Percentiles rank a stretch among this genome's conserved stretches.
phyloP scores from a whole-genome alignment of 345 rosid genomes.

The Melastoma malabathricum region DNA sequence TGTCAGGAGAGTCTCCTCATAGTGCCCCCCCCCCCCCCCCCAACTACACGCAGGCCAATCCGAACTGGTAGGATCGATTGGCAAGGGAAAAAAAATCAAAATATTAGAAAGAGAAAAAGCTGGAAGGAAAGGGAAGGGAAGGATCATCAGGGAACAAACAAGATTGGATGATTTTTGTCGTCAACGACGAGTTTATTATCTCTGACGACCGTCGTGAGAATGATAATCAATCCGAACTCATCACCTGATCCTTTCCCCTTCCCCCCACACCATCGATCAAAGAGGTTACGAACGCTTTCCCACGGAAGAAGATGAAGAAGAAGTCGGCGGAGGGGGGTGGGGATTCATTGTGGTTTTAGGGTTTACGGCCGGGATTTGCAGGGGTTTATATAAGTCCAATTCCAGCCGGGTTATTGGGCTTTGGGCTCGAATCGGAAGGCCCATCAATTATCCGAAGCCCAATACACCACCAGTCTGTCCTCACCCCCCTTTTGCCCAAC shows the following conservation, averaged over 20 bases:
- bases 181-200: constrained; percentile 17
- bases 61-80: not conserved
- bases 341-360: not conserved
- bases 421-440: too few species aligned
- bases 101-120: not conserved
- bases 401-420: too few species aligned
- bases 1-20: constrained; percentile 12
- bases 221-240: constrained; percentile 28
- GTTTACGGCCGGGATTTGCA: not conserved
- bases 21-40: constrained; percentile 10
- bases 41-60: not conserved
- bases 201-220: constrained; percentile 84
- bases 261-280: not conserved
- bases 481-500: too few species aligned
- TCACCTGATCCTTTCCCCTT: constrained; percentile 21
- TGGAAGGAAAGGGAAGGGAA: not conserved
- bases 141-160: constrained; percentile 27
- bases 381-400: too few species aligned
- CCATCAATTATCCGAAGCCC: too few species aligned
- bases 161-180: constrained; percentile 17
- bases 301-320: too few species aligned
- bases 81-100: not conserved
- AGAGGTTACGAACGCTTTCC: not conserved
- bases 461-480: too few species aligned
- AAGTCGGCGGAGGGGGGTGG: not conserved